A percentile compares a stretch with the other conserved stretches of the same genome.
phyloP scores from a whole-genome alignment of 1,284 basidiomycete genomes.

The Tetrapyrgos nigripes region DNA sequence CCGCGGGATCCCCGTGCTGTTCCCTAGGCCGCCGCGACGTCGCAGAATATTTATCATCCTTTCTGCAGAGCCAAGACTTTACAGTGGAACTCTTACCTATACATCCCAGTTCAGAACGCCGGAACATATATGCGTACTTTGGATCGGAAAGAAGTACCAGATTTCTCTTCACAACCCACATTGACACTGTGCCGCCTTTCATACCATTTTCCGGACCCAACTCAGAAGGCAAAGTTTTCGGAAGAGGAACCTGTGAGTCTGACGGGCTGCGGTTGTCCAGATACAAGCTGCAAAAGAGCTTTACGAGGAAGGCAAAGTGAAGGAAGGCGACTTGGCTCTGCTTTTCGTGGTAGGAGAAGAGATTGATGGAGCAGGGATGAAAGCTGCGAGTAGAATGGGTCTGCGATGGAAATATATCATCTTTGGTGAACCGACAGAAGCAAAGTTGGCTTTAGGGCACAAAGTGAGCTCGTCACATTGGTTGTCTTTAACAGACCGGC shows the following conservation, averaged over 20 bases:
- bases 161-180: conserved; percentile 15
- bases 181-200: conserved; percentile 16
- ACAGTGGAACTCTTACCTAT: background rate
- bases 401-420: conserved; percentile 11
- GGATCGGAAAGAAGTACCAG: background rate
- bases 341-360: conserved; percentile 17
- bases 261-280: conserved; percentile 14
- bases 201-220: conserved; percentile 15
- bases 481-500: background rate
- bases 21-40: too few relatives aligned
- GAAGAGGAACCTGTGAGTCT: conserved; percentile 13
- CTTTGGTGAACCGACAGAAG: conserved; percentile 5
- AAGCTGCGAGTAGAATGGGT: conserved; percentile 12
- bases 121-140: background rate
- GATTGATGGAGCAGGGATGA: conserved; percentile 14
- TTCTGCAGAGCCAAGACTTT: background rate
- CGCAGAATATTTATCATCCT: background rate
- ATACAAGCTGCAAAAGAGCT: conserved; percentile 11
- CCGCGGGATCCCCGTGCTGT: too few relatives aligned
- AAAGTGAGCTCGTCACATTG: background rate
- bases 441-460: background rate
- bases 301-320: background rate
- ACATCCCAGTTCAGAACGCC: background rate
- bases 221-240: conserved; percentile 8
- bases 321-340: conserved; percentile 11